Evolutionary conservation across 2,329 filamentous ascomycete species (phyloP).

Genomic region (Cladophialophora bantiana): DNA sequence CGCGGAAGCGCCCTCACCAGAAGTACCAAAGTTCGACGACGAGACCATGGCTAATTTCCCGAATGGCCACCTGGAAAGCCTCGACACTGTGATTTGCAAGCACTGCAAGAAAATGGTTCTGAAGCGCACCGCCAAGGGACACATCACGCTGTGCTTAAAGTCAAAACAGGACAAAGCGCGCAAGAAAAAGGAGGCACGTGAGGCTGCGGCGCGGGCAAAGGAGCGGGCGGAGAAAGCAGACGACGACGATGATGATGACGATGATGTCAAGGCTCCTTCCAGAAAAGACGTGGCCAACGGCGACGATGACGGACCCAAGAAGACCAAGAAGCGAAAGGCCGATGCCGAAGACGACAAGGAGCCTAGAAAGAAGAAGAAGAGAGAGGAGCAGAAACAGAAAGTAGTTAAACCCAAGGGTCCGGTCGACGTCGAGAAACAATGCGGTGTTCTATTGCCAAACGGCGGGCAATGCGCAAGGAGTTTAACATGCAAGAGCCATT

Average conservation of each 20-base stretch:
- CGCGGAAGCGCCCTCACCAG: conserved; percentile 48
- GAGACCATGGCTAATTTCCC: conserved; percentile 78
- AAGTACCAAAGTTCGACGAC: conserved; percentile 71
- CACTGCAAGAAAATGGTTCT: conserved; percentile 91
- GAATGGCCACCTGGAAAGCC: conserved; percentile 60
- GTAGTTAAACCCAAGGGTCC: conserved; percentile 86
- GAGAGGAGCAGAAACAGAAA: conserved; percentile 87
- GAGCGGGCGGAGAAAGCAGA: conserved; percentile 56
- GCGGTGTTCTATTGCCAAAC: conserved; percentile 84
- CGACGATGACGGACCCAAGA: conserved; percentile 38
- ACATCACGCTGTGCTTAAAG: conserved; percentile 83
- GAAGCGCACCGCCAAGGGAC: conserved; percentile 74
- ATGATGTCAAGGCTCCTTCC: conserved; percentile 57
- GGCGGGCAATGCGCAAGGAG: conserved; percentile 87
- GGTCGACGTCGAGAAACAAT: conserved; percentile 93
- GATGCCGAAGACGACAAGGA: conserved; percentile 64
- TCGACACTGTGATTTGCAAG: conserved; percentile 83
- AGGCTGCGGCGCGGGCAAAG: conserved; percentile 70
- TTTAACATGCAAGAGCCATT: conserved; percentile 90
- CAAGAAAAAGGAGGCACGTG: conserved; percentile 76
- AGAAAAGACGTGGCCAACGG: conserved; percentile 32
- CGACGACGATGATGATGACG: conserved; percentile 54
- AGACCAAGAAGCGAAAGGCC: conserved; percentile 43
- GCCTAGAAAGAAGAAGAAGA: conserved; percentile 91
- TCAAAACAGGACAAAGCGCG: conserved; percentile 84